Evolutionary conservation across 768 basidiomycete species (phyloP).

Genomic region (Tricholoma furcatifolium): DNA sequence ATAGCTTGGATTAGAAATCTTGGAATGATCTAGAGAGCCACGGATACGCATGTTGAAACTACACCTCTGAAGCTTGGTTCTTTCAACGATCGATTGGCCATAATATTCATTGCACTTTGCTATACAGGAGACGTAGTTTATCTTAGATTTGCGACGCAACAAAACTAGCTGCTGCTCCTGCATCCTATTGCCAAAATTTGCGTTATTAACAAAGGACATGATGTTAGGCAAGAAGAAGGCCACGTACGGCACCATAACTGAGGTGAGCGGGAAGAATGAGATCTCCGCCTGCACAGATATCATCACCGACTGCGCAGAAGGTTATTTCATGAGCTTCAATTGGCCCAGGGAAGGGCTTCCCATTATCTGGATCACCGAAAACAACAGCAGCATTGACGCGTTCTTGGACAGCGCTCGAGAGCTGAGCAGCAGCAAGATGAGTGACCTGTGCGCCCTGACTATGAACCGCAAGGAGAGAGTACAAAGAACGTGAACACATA

Average conservation of each 20-base stretch:
- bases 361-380: slow-evolving; percentile 24
- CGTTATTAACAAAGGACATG: neutral
- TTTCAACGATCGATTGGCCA: too few relatives aligned
- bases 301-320: slow-evolving; percentile 21
- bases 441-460: slow-evolving; percentile 36
- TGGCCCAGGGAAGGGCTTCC: slow-evolving; percentile 18
- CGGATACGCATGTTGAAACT: too few relatives aligned
- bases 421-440: slow-evolving; percentile 33
- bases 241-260: slow-evolving; percentile 21
- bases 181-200: neutral
- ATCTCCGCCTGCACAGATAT: slow-evolving; percentile 19
- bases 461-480: neutral
- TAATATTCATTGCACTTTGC: too few relatives aligned
- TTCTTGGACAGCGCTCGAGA: slow-evolving; percentile 24
- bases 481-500: neutral
- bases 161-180: slow-evolving; percentile 6
- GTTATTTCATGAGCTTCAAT: slow-evolving; percentile 14
- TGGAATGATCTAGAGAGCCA: too few relatives aligned
- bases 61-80: too few relatives aligned
- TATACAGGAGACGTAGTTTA: too few relatives aligned
- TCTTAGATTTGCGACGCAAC: slow-evolving; percentile 3
- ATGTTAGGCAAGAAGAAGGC: neutral
- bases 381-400: slow-evolving; percentile 23
- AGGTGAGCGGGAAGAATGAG: slow-evolving; percentile 20
- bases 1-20: too few relatives aligned